Evolutionary conservation across 1,139 yeast species (phyloP).

Genomic region (Protomyces inundatus): DNA sequence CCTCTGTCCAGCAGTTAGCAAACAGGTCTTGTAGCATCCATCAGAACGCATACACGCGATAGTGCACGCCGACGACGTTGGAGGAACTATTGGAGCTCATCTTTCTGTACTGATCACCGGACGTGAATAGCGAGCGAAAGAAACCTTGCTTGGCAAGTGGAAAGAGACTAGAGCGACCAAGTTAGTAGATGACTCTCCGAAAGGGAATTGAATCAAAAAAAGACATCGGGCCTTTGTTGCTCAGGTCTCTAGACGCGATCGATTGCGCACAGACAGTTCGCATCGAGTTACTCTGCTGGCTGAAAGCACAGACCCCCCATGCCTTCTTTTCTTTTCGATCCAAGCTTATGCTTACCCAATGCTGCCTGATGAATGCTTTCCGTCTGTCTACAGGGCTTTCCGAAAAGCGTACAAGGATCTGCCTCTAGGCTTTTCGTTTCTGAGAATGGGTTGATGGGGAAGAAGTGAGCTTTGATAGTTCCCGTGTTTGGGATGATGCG

Average conservation of each 20-base stretch:
- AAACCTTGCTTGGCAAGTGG: constrained; percentile 5
- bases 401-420: too few species aligned
- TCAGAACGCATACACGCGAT: constrained; percentile 51
- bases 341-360: not conserved
- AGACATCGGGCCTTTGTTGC: not conserved
- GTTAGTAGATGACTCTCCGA: not conserved
- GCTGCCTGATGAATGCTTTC: not conserved
- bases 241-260: too few species aligned
- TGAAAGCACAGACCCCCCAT: too few species aligned
- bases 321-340: too few species aligned
- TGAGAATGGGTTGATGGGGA: too few species aligned
- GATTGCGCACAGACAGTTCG: too few species aligned
- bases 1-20: constrained; percentile 43
- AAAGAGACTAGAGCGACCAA: constrained; percentile 6
- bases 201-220: not conserved
- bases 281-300: too few species aligned
- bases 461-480: too few species aligned
- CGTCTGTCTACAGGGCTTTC: too few species aligned
- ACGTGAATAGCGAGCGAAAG: constrained; percentile 13
- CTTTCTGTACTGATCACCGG: constrained; percentile 6
- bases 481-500: too few species aligned
- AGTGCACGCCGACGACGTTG: constrained; percentile 66
- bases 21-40: not conserved
- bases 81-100: constrained; percentile 33
- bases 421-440: too few species aligned